Evolutionary conservation across 1,139 yeast species (phyloP).

Genomic region (Magnusiomyces tetraspermus): DNA sequence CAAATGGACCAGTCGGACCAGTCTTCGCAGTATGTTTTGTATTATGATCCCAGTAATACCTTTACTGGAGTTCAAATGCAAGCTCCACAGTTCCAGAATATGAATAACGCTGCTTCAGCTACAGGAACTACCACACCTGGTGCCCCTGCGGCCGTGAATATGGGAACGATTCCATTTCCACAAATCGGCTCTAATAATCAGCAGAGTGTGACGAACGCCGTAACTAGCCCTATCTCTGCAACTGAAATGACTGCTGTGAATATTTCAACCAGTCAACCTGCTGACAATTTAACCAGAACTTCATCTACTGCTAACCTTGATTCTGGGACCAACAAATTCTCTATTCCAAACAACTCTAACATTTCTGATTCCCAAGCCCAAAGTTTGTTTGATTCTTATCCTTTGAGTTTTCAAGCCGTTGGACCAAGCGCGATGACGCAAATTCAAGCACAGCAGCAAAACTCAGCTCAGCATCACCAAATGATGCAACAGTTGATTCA

Average conservation of each 20-base stretch:
- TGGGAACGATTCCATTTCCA: neutral
- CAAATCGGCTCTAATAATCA: too few relatives aligned
- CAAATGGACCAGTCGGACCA: neutral
- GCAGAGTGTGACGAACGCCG: too few relatives aligned
- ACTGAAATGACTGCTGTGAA: neutral
- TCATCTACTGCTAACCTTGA: neutral
- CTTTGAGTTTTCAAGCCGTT: neutral
- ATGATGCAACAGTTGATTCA: neutral
- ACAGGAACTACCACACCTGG: neutral
- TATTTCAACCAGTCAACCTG: neutral
- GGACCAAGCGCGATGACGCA: neutral
- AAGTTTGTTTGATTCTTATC: neutral
- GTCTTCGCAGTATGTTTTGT: neutral
- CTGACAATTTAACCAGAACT: neutral
- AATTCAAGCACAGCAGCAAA: neutral
- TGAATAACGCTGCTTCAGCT: neutral
- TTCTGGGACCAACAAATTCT: neutral
- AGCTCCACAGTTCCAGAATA: neutral
- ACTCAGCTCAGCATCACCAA: neutral
- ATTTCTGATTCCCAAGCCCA: neutral
- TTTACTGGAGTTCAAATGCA: neutral
- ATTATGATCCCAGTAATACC: neutral
- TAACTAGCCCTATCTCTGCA: neutral
- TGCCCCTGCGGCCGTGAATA: neutral
- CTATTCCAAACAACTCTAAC: neutral